Conservation (phyloP, 768 basidiomycete species). For the Boletus rufocinnamomeus region DNA sequence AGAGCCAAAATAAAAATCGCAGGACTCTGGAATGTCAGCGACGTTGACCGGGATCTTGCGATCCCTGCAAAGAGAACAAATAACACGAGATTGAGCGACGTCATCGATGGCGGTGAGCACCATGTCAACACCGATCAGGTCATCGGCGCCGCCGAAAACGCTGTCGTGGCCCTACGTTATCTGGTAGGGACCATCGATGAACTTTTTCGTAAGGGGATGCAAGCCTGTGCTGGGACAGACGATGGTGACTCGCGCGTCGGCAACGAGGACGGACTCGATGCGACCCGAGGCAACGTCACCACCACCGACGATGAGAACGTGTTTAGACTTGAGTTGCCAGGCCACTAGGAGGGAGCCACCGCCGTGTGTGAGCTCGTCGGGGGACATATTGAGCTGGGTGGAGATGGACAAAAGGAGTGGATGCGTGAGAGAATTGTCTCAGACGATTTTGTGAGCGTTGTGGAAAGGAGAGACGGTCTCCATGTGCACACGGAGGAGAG, state of each 20-base stretch:
- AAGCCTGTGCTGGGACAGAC: constrained; percentile 72
- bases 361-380: constrained; percentile 25
- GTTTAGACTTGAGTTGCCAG: constrained; percentile 85
- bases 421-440: constrained; percentile 2
- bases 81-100: constrained; percentile 65
- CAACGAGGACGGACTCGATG: constrained; percentile 79
- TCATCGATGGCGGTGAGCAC: constrained; percentile 94
- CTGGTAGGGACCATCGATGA: constrained; percentile 46
- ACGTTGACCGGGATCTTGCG: constrained; percentile 87
- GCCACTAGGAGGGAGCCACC: constrained; percentile 87
- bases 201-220: constrained; percentile 54
- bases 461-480: not conserved
- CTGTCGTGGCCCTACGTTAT: constrained; percentile 78
- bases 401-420: not conserved
- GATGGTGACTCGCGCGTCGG: constrained; percentile 78
- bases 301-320: constrained; percentile 90
- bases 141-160: constrained; percentile 60
- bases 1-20: constrained; percentile 98
- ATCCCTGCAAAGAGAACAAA: constrained; percentile 67
- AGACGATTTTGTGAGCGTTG: not conserved
- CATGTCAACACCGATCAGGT: constrained; percentile 75
- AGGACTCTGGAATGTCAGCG: constrained; percentile 92
- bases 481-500: constrained; percentile 13
- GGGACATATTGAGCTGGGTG: constrained; percentile 8
- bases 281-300: constrained; percentile 90